A percentile compares a stretch with the other conserved stretches of the same genome.
phyloP scores from a whole-genome alignment of 108 stramenopile species.

The Pseudonitzschia pungens region DNA sequence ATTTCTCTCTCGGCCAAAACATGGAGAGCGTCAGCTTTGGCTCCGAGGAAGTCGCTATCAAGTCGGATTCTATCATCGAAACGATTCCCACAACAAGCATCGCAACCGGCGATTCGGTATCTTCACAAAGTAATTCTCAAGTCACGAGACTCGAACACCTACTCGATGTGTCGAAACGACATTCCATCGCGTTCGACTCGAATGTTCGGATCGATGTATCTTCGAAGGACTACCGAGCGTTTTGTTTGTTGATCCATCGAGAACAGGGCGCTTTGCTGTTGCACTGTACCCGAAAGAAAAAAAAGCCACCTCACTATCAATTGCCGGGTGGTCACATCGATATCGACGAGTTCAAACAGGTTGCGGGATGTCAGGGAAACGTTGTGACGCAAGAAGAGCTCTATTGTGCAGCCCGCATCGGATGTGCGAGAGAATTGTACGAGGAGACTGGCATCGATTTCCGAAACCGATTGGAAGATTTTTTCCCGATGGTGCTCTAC shows the following conservation, averaged over 20 bases:
- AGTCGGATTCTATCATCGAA: too few species aligned
- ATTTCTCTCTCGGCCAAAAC: too few species aligned
- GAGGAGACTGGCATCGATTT: constrained; percentile 85
- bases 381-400: constrained; percentile 30
- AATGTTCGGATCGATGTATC: background rate
- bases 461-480: constrained; percentile 43
- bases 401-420: constrained; percentile 54
- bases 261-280: constrained; percentile 64
- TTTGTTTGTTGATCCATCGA: constrained; percentile 62
- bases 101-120: background rate
- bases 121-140: too few species aligned
- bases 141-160: background rate
- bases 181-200: background rate
- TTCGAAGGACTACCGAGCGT: constrained; percentile 63
- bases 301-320: constrained; percentile 76
- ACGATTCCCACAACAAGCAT: too few species aligned
- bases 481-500: constrained; percentile 44
- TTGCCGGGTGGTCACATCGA: constrained; percentile 84
- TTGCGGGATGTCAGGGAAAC: background rate
- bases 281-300: constrained; percentile 72
- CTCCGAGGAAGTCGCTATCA: too few species aligned
- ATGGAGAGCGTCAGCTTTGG: too few species aligned
- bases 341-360: constrained; percentile 54
- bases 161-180: background rate
- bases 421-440: constrained; percentile 63